Conservation (phyloP, 2,329 filamentous ascomycete genomes). For the Diaporthe amygdali region DNA sequence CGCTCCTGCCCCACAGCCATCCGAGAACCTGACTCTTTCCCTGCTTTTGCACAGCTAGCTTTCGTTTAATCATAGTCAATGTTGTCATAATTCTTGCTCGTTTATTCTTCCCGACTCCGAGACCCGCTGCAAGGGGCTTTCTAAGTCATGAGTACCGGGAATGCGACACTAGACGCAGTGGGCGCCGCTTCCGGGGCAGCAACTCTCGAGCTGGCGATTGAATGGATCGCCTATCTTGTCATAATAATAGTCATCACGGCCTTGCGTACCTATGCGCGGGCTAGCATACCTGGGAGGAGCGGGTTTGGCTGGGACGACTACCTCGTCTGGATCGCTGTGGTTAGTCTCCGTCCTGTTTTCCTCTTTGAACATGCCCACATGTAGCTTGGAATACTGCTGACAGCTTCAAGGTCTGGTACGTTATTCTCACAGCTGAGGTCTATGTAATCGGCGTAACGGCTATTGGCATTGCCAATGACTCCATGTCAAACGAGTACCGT, state of each 20-base stretch:
- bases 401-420: neutral
- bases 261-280: constrained; percentile 37
- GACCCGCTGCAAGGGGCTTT: neutral
- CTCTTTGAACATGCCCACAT: neutral
- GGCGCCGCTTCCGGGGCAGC: constrained; percentile 18
- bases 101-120: neutral
- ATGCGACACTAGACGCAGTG: constrained; percentile 19
- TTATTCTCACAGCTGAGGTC: neutral
- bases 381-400: neutral
- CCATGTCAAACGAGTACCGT: constrained; percentile 58
- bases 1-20: neutral
- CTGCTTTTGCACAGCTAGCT: neutral
- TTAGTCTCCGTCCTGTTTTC: neutral
- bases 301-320: constrained; percentile 37
- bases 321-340: constrained; percentile 31
- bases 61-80: neutral
- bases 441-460: constrained; percentile 17
- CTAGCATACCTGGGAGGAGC: constrained; percentile 30
- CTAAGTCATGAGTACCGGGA: constrained; percentile 17
- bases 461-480: constrained; percentile 59
- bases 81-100: neutral
- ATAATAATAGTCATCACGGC: constrained; percentile 33
- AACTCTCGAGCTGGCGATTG: neutral
- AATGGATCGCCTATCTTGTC: constrained; percentile 29
- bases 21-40: neutral